phyloP scores from a whole-genome alignment of 108 stramenopile genomes.

The Pseudonitzschia pungens region DNA sequence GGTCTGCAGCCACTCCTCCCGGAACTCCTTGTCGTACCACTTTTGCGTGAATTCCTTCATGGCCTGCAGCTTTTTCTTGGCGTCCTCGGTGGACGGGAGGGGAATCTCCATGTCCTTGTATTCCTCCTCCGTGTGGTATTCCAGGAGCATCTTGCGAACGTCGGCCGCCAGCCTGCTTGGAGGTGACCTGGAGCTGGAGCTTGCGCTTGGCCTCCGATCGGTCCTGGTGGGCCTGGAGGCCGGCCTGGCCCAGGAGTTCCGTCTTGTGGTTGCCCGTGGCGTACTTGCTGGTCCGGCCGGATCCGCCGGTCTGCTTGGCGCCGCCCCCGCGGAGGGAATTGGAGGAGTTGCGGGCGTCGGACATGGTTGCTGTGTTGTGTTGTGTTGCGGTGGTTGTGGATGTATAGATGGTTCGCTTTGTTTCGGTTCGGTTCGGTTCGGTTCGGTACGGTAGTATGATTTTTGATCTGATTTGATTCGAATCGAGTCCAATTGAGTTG shows the following conservation, averaged over 20 bases:
- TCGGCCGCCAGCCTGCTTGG: not conserved
- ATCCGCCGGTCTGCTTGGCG: not conserved
- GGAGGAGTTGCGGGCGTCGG: slow-evolving; percentile 3
- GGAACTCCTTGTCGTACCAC: slow-evolving; percentile 11
- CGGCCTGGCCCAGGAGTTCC: not conserved
- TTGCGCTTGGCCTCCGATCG: slow-evolving; percentile 14
- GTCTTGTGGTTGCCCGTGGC: not conserved
- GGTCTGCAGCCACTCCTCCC: slow-evolving; percentile 12
- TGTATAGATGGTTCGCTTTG: too few species aligned
- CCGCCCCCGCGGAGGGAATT: slow-evolving; percentile 6
- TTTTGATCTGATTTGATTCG: too few species aligned
- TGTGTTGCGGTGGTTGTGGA: too few species aligned
- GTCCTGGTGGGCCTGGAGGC: not conserved
- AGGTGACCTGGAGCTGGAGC: not conserved
- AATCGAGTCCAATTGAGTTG: too few species aligned
- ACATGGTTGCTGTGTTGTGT: slow-evolving; percentile 1
- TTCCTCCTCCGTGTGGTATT: not conserved
- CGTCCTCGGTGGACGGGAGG: slow-evolving; percentile 4
- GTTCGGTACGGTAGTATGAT: too few species aligned
- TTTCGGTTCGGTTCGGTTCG: too few species aligned
- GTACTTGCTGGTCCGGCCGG: slow-evolving; percentile 5
- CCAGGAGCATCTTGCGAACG: not conserved
- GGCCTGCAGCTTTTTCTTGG: slow-evolving; percentile 8
- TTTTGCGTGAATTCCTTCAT: slow-evolving; percentile 14
- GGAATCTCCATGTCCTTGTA: not conserved